Evolutionary conservation across 768 basidiomycete species (phyloP).

Genomic region (Russula foetens): DNA sequence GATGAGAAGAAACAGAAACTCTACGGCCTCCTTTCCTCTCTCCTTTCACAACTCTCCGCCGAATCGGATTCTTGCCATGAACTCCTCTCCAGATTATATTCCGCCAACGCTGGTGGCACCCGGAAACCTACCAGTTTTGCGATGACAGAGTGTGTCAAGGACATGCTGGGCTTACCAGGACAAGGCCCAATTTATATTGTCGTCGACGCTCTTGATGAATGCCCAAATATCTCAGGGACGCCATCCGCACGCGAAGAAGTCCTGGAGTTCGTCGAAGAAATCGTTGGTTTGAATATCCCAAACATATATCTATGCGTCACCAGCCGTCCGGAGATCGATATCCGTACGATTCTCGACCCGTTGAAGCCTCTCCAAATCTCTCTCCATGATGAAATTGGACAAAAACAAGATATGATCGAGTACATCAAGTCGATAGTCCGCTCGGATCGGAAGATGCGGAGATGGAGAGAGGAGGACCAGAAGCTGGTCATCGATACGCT

Average conservation of each 20-base stretch:
- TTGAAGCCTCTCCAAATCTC: background rate
- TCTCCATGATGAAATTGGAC: background rate
- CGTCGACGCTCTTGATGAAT: slow-evolving; percentile 9
- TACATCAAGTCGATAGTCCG: background rate
- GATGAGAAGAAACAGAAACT: background rate
- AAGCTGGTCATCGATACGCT: background rate
- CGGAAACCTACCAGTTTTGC: background rate
- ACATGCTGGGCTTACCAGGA: background rate
- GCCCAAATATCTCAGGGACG: background rate
- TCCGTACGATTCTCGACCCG: background rate
- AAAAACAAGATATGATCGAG: background rate
- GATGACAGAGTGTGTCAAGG: background rate
- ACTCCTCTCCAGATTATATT: background rate
- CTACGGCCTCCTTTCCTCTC: background rate
- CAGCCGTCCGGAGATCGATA: slow-evolving; percentile 7
- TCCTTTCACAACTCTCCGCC: background rate
- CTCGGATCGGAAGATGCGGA: slow-evolving; percentile 4
- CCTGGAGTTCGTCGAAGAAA: background rate
- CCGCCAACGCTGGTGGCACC: background rate
- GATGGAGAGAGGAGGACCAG: background rate
- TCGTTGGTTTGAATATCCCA: background rate
- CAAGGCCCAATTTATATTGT: background rate
- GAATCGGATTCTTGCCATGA: background rate
- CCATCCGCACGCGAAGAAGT: background rate
- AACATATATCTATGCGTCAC: background rate